Percentiles rank a stretch among this genome's conserved stretches.
These are phyloP conservation scores for Nadsonia commutata DNA, from an alignment of 1,139 yeast genomes.

Conservation along the genomic window DNA sequence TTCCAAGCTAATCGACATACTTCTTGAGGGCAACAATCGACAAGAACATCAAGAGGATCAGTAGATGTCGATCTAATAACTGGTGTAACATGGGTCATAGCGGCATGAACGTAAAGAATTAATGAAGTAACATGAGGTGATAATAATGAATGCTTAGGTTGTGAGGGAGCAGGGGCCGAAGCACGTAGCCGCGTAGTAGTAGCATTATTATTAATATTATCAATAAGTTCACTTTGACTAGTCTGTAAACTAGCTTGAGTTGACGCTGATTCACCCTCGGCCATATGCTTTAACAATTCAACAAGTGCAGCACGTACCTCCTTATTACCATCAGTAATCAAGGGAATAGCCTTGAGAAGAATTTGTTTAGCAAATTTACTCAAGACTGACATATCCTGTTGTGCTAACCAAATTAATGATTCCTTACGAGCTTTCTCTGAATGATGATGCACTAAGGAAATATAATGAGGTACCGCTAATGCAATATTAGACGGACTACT, in stretches of 20 bases:
- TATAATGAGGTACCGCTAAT: conserved; percentile 13
- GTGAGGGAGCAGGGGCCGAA: conserved; percentile 1
- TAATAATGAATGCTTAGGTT: conserved; percentile 31
- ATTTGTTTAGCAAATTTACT: conserved; percentile 37
- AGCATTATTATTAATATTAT: background rate
- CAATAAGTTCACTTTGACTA: background rate
- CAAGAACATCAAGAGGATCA: conserved; percentile 40
- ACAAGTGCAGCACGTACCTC: conserved; percentile 51
- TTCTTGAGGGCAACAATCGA: conserved; percentile 24
- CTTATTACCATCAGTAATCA: conserved; percentile 43
- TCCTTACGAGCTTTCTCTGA: conserved; percentile 61
- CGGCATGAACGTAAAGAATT: conserved; percentile 68
- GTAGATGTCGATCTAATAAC: conserved; percentile 61
- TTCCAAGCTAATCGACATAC: conserved; percentile 23
- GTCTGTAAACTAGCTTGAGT: conserved; percentile 4
- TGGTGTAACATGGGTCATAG: conserved; percentile 85
- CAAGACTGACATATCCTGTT: conserved; percentile 8
- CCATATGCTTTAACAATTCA: conserved; percentile 37
- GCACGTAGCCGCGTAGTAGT: background rate
- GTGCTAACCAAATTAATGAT: conserved; percentile 30
- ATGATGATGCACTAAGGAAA: conserved; percentile 68
- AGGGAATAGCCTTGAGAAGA: conserved; percentile 40
- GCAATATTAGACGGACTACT: background rate
- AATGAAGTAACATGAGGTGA: conserved; percentile 53
- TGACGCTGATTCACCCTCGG: conserved; percentile 14